Conservation (phyloP, 805 yeast species). For the Candida nemodendra region DNA sequence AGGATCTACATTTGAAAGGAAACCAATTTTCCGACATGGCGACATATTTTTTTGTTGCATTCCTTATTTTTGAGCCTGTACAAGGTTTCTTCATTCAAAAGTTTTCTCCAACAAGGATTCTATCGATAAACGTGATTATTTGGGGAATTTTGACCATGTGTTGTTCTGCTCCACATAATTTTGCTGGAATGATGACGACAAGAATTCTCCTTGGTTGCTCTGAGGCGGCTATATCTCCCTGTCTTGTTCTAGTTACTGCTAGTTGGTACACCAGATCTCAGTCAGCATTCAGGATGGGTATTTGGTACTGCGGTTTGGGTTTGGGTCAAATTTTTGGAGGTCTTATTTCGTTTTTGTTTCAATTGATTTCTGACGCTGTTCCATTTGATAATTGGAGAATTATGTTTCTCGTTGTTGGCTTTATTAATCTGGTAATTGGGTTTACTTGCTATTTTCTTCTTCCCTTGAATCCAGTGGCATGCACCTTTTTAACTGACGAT, state of each 20-base stretch:
- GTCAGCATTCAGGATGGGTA: conserved; percentile 34
- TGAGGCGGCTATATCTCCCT: conserved; percentile 34
- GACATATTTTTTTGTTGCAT: conserved; percentile 49
- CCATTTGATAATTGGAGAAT: conserved; percentile 58
- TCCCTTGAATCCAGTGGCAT: conserved; percentile 48
- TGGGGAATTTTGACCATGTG: conserved; percentile 63
- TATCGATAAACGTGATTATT: conserved; percentile 45
- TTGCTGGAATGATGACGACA: conserved; percentile 42
- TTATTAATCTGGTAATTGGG: conserved; percentile 52
- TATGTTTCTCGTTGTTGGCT: conserved; percentile 55
- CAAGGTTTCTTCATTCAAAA: conserved; percentile 48
- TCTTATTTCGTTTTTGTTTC: conserved; percentile 50
- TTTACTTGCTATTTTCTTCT: conserved; percentile 36
- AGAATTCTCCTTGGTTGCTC: conserved; percentile 33
- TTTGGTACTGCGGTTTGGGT: conserved; percentile 39
- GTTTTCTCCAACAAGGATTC: conserved; percentile 53
- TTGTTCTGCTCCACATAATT: conserved; percentile 40
- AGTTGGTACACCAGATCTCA: conserved; percentile 34
- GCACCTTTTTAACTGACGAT: conserved; percentile 11
- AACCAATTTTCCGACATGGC: conserved; percentile 32
- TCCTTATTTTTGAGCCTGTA: conserved; percentile 54
- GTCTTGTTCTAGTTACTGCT: conserved; percentile 34
- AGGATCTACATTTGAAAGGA: conserved; percentile 48
- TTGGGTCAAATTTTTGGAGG: conserved; percentile 47
- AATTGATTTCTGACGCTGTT: conserved; percentile 42